phyloP scores from a whole-genome alignment of 495 filamentous ascomycete genomes.

The Polyplosphaeria fusca region DNA sequence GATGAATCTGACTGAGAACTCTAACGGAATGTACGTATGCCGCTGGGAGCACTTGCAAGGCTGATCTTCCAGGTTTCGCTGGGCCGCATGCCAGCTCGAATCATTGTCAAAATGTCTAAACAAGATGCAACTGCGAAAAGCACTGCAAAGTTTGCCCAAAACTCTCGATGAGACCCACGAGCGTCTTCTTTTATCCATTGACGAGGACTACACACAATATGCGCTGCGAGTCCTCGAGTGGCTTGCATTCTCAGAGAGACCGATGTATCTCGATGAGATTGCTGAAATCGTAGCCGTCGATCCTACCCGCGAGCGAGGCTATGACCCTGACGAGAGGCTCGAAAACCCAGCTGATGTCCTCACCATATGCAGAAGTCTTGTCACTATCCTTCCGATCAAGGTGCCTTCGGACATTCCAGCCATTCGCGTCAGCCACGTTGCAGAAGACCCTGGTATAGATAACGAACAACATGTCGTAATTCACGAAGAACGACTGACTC shows the following conservation, averaged over 20 bases:
- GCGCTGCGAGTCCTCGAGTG: not conserved
- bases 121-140: no score
- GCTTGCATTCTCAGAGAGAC: not conserved
- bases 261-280: not conserved
- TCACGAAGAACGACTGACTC: no score
- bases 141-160: no score
- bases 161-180: no score
- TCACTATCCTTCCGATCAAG: not conserved
- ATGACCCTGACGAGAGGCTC: not conserved
- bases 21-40: no score
- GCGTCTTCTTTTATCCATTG: not conserved
- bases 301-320: not conserved
- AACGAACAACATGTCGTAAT: no score
- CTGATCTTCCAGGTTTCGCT: no score
- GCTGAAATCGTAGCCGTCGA: constrained; percentile 1
- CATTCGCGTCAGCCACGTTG: not conserved
- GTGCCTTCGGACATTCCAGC: not conserved
- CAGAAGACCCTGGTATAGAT: not conserved
- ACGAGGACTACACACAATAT: not conserved
- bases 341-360: not conserved
- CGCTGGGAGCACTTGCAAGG: no score
- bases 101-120: no score
- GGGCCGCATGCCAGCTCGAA: no score
- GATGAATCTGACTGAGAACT: no score
- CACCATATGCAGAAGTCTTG: not conserved